Conservation (phyloP, 805 yeast species). For the Metschnikowia picachoensis region DNA sequence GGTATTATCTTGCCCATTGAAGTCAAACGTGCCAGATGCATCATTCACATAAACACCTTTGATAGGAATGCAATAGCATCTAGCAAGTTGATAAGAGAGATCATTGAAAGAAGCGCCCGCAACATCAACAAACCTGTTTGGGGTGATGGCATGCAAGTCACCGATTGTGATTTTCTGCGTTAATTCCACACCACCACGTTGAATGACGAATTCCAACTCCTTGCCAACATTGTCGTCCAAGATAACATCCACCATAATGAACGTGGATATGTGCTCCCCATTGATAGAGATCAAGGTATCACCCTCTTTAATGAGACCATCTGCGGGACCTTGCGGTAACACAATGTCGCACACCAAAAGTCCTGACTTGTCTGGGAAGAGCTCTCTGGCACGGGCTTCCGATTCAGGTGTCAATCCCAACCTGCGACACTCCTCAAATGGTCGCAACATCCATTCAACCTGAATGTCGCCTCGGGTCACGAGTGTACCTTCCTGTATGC, state of each 20-base stretch:
- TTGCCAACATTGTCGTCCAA: slow-evolving; percentile 69
- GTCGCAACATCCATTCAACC: slow-evolving; percentile 81
- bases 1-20: slow-evolving; percentile 52
- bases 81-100: slow-evolving; percentile 83
- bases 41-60: slow-evolving; percentile 77
- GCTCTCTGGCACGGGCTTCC: slow-evolving; percentile 62
- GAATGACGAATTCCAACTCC: slow-evolving; percentile 48
- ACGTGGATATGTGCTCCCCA: slow-evolving; percentile 59
- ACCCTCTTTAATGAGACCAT: slow-evolving; percentile 71
- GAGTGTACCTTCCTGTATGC: slow-evolving; percentile 55
- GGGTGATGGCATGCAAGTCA: slow-evolving; percentile 78
- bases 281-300: slow-evolving; percentile 77
- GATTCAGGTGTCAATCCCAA: slow-evolving; percentile 75
- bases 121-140: slow-evolving; percentile 73
- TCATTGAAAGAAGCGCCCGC: slow-evolving; percentile 87
- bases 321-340: slow-evolving; percentile 83
- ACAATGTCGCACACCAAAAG: slow-evolving; percentile 78
- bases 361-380: slow-evolving; percentile 74
- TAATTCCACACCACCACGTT: slow-evolving; percentile 55
- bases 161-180: slow-evolving; percentile 54
- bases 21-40: slow-evolving; percentile 71
- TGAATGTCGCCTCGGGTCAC: slow-evolving; percentile 90
- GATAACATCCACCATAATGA: slow-evolving; percentile 77
- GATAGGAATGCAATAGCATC: slow-evolving; percentile 79
- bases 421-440: slow-evolving; percentile 87